These are phyloP conservation scores for Plenodomus tracheiphilus DNA, from an alignment of 2,329 filamentous ascomycete genomes.

Conservation along the genomic window DNA sequence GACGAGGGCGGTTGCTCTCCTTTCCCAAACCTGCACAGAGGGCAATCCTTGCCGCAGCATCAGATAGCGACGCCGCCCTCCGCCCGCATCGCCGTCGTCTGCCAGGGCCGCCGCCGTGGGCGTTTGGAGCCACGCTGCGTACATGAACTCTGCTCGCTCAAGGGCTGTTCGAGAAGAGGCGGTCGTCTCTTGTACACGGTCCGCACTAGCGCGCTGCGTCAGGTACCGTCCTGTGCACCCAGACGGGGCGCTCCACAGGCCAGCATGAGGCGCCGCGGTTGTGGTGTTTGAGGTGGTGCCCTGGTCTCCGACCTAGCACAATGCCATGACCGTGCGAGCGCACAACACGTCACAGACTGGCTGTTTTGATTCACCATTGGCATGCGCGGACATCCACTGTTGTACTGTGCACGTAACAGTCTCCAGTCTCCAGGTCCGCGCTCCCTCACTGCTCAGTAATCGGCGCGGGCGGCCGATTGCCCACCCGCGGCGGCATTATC, in stretches of 20 bases:
- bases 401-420: not conserved
- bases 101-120: constrained; percentile 2
- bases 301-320: constrained; percentile 10
- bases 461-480: too few relatives aligned
- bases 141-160: constrained; percentile 29
- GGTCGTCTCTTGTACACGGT: constrained; percentile 4
- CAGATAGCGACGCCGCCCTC: constrained; percentile 19
- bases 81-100: constrained; percentile 15
- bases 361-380: constrained; percentile 7
- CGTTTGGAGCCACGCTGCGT: constrained; percentile 28
- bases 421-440: not conserved
- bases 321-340: constrained; percentile 6
- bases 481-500: constrained; percentile 27
- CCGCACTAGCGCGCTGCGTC: constrained; percentile 9
- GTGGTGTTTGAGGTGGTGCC: constrained; percentile 9
- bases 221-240: constrained; percentile 8
- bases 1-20: constrained; percentile 9
- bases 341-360: constrained; percentile 10
- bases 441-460: not conserved
- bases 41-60: constrained; percentile 26
- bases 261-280: constrained; percentile 7
- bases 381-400: constrained; percentile 1
- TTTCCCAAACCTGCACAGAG: constrained; percentile 24
- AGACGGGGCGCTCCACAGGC: constrained; percentile 6
- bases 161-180: constrained; percentile 26